Conservation (phyloP, 2,329 filamentous ascomycete species). For the Calonectria henricotiae region DNA sequence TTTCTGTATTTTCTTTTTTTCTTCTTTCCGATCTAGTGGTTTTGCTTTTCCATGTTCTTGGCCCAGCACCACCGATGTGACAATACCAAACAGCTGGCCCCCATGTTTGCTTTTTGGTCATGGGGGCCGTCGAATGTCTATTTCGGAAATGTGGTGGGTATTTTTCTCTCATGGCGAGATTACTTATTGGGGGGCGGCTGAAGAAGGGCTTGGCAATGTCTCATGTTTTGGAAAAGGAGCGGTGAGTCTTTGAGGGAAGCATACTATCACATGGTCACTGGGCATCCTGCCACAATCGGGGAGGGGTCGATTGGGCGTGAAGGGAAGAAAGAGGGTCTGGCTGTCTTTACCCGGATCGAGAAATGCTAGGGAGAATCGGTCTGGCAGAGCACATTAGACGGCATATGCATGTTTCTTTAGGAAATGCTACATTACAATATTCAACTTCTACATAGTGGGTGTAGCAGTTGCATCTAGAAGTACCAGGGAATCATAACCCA, state of each 20-base stretch:
- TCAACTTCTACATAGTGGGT: slow-evolving; percentile 10
- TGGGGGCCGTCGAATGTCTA: slow-evolving; percentile 16
- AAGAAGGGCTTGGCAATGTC: slow-evolving; percentile 21
- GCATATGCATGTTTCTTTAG: slow-evolving; percentile 1
- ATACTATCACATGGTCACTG: slow-evolving; percentile 21
- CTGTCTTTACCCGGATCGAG: slow-evolving; percentile 9
- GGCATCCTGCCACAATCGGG: slow-evolving; percentile 6
- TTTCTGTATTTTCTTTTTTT: neutral
- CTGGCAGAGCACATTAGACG: slow-evolving; percentile 1
- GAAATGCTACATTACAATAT: slow-evolving; percentile 20
- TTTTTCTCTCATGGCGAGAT: slow-evolving; percentile 6
- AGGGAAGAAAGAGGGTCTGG: slow-evolving; percentile 18
- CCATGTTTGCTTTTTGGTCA: slow-evolving; percentile 16
- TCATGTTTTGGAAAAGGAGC: slow-evolving; percentile 26
- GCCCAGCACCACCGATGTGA: slow-evolving; percentile 4
- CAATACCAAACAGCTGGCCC: slow-evolving; percentile 19
- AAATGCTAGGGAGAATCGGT: slow-evolving; percentile 7
- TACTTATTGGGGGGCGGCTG: neutral
- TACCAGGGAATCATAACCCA: slow-evolving; percentile 21
- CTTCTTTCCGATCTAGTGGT: neutral
- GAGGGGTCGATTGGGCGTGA: slow-evolving; percentile 20
- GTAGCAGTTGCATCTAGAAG: slow-evolving; percentile 11
- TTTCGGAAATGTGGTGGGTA: slow-evolving; percentile 10
- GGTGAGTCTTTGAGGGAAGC: slow-evolving; percentile 9
- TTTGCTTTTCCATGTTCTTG: slow-evolving; percentile 5